Evolutionary conservation across 305 asterid genomes (phyloP), one percentile per base, ranked within the genome.

Genomic region (Rubia occidens): DNA sequence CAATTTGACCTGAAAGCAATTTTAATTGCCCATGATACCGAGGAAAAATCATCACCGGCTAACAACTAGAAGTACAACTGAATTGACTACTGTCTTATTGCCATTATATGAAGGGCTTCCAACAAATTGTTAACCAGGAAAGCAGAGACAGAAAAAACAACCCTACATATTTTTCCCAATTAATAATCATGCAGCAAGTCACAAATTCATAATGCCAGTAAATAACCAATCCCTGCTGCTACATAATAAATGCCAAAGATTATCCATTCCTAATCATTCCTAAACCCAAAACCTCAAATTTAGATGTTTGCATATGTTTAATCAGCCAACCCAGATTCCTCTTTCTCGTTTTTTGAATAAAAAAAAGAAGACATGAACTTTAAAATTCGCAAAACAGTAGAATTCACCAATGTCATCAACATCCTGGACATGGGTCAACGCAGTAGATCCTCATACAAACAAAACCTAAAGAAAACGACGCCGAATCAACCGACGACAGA

Each of bases 391-490:
- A 58, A 20, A 53, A 14, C 13, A 3, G 44, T 1, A 49, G 11
- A 32, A 11, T 17, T 42, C 8, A 66, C 44, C 49, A 53, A 40
- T n/a, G 39, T 9, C 18, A 13, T 17, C 66, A 51, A 58, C 37
- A 13, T 58, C 64, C 60, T 24, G 0, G 58, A 58, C 18, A 24
- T 42, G 11, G 47, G 56, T 53, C 21, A 59, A 47, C 17, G 43
- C 6, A 18, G 37, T 40, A 73, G 72, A 73, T 66, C 76, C 42
- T 8, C 1, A 0, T 24, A 44, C 7, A 43, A 40, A 74, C 51
- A 18, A 53, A 15, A 60, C n/a, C 6, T 29, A n/a, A 26, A 20
- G n/a, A n/a, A 61, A 14, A 18, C 47, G 45, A 55, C 13, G 43
- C 29, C 11, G 69, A 69, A 32, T 40, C 24, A 69, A 53, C 43